A percentile compares a stretch with the other conserved stretches of the same genome.
Conservation (phyloP, 2,329 filamentous ascomycete species). For the Aspergillus unguis region DNA sequence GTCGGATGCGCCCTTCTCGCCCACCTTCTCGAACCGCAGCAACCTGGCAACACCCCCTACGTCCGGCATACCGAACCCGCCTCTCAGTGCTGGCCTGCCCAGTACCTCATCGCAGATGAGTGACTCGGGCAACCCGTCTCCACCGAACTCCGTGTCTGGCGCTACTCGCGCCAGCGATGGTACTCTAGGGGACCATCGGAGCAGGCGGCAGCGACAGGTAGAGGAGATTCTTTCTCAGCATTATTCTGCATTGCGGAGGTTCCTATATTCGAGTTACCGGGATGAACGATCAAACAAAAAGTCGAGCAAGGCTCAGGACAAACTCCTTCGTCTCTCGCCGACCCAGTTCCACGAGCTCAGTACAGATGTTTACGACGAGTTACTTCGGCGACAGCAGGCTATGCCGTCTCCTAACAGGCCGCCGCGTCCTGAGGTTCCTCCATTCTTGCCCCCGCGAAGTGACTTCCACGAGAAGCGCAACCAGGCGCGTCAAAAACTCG, state of each 20-base stretch:
- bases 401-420: constrained; percentile 46
- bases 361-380: constrained; percentile 95
- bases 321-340: constrained; percentile 80
- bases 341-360: constrained; percentile 97
- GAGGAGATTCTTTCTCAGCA: constrained; percentile 76
- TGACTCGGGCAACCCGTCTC: constrained; percentile 62
- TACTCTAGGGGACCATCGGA: constrained; percentile 62
- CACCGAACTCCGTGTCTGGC: constrained; percentile 69
- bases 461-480: constrained; percentile 96
- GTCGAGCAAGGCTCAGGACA: constrained; percentile 88
- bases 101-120: constrained; percentile 26
- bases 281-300: constrained; percentile 72
- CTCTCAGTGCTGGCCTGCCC: constrained; percentile 48
- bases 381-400: constrained; percentile 76
- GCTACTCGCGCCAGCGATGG: constrained; percentile 73
- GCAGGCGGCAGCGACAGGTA: constrained; percentile 55
- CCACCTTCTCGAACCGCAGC: constrained; percentile 49
- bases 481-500: constrained; percentile 92
- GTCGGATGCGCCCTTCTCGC: constrained; percentile 40
- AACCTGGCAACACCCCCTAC: constrained; percentile 65
- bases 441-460: constrained; percentile 76
- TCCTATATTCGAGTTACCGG: constrained; percentile 65
- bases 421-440: constrained; percentile 53
- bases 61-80: constrained; percentile 57
- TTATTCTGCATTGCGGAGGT: constrained; percentile 74